phyloP scores from a whole-genome alignment of 768 basidiomycete genomes.

The Lentinula lateritia region DNA sequence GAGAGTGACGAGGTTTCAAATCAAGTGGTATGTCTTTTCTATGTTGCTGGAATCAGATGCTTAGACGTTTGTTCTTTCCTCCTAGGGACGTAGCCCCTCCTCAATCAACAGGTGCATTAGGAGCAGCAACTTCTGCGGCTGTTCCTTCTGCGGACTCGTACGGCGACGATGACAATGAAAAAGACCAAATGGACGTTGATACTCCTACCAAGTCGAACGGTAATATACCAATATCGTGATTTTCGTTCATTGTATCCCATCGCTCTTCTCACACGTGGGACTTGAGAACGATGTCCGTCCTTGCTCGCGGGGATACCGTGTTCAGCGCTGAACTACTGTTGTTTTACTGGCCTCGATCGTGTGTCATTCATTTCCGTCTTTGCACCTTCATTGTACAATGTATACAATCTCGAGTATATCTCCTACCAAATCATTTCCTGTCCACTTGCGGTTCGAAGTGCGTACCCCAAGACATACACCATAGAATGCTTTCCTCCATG shows the following conservation, averaged over 20 bases:
- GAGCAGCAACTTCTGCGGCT: conserved; percentile 47
- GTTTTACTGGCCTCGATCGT: no score
- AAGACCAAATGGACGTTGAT: conserved; percentile 2
- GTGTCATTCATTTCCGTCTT: no score
- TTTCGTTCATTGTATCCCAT: not conserved
- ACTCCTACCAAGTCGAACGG: not conserved
- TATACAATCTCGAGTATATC: no score
- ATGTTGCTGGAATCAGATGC: not conserved
- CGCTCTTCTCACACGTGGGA: not conserved
- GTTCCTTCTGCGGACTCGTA: conserved; percentile 46
- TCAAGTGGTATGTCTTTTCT: conserved; percentile 62
- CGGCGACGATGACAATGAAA: conserved; percentile 20
- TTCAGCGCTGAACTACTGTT: no score
- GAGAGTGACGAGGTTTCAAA: conserved; percentile 88
- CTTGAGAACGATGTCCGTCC: not conserved
- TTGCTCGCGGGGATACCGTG: not conserved
- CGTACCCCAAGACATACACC: no score
- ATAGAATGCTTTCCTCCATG: no score
- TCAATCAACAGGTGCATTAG: conserved; percentile 27
- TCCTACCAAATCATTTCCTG: no score
- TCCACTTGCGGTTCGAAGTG: no score
- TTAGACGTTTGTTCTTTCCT: not conserved
- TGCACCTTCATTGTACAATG: no score
- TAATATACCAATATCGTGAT: not conserved
- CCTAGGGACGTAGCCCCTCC: conserved; percentile 39